Evolutionary conservation across 1,284 basidiomycete species (phyloP).

Genomic region (Sanguinoderma infundibulare): DNA sequence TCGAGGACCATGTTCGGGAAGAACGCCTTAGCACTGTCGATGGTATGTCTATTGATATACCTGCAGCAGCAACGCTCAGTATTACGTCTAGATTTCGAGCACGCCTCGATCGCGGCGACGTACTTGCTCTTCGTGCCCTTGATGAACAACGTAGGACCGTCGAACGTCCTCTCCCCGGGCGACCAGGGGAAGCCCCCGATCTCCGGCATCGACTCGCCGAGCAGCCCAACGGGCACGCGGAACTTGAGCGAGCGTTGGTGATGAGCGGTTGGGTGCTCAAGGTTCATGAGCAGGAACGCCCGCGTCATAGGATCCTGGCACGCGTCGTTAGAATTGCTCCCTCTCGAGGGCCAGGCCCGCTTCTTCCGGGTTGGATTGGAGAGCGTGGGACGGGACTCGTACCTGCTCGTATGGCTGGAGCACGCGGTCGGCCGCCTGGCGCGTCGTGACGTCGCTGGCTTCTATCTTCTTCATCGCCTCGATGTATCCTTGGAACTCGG

Average conservation of each 20-base stretch:
- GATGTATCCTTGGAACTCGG: conserved; percentile 71
- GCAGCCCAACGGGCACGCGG: conserved; percentile 71
- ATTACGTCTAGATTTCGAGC: background rate
- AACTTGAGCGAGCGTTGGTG: conserved; percentile 55
- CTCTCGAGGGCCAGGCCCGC: background rate
- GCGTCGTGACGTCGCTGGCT: conserved; percentile 51
- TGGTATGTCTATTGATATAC: conserved; percentile 74
- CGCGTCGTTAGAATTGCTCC: conserved; percentile 5
- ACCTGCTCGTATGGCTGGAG: conserved; percentile 66
- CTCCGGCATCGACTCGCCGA: conserved; percentile 63
- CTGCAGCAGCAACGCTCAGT: conserved; percentile 36
- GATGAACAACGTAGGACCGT: conserved; percentile 72
- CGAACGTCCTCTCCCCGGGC: conserved; percentile 60
- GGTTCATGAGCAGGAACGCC: conserved; percentile 85
- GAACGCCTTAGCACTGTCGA: conserved; percentile 59
- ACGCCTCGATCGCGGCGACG: conserved; percentile 5
- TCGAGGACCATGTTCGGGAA: conserved; percentile 69
- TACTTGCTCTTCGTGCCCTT: conserved; percentile 81
- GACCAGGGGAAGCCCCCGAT: conserved; percentile 80
- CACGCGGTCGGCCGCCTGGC: conserved; percentile 71
- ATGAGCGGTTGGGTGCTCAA: conserved; percentile 45
- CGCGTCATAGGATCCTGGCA: conserved; percentile 71
- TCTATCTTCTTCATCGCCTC: conserved; percentile 76
- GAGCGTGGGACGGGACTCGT: conserved; percentile 8
- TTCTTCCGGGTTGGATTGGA: background rate